phyloP scores from a whole-genome alignment of 1,139 yeast genomes.

The Pichia sp. region DNA sequence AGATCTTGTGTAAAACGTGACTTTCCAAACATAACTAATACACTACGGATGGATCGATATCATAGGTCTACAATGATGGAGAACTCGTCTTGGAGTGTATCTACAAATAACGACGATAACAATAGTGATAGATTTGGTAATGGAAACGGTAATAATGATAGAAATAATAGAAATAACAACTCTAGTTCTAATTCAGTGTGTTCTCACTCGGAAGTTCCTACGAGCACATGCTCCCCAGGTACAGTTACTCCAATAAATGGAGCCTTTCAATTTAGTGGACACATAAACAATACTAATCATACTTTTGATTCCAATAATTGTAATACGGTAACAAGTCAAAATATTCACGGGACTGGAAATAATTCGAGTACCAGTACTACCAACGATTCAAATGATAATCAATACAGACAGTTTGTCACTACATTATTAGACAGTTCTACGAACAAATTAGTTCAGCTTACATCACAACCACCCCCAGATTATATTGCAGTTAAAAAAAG shows the following conservation, averaged over 20 bases:
- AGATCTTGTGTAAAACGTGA: no score
- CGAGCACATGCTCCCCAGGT: neutral
- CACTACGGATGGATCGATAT: neutral
- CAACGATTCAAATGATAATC: neutral
- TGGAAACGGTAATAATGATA: neutral
- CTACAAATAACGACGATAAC: neutral
- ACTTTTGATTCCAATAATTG: neutral
- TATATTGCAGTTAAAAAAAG: conserved; percentile 20
- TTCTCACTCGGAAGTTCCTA: neutral
- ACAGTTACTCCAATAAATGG: neutral
- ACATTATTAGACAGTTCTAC: conserved; percentile 11
- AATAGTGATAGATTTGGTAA: neutral
- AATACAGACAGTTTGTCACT: conserved; percentile 11
- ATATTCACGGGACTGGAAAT: no score
- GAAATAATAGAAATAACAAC: neutral
- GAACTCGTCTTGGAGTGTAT: neutral
- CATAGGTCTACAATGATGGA: neutral
- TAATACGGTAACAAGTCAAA: no score
- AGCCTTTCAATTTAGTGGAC: neutral
- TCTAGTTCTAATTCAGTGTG: neutral
- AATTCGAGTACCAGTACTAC: neutral
- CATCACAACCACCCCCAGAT: conserved; percentile 19
- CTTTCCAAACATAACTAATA: no score
- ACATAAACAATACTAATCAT: conserved; percentile 16
- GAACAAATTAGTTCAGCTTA: conserved; percentile 20